These are phyloP conservation scores for Paraleonurus japonicus DNA, from an alignment of 257 asterid genomes.

Conservation along the genomic window DNA sequence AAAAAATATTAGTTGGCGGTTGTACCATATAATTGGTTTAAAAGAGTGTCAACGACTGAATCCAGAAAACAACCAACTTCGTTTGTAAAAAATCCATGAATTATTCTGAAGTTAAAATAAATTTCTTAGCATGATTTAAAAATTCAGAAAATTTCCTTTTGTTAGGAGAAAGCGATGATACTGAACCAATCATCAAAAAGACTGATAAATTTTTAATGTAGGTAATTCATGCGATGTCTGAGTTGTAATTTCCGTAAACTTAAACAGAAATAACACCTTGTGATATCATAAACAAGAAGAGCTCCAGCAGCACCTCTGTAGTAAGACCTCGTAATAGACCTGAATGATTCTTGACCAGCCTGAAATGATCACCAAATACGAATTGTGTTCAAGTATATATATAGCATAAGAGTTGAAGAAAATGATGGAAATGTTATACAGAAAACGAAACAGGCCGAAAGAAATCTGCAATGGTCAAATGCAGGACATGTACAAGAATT, in stretches of 20 bases:
- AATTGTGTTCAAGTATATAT: not conserved
- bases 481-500: not conserved
- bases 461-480: not conserved
- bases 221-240: not conserved
- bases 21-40: too few species aligned
- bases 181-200: not conserved
- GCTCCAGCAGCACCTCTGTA: constrained; percentile 93
- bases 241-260: not conserved
- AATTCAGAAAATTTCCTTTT: not conserved
- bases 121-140: not conserved
- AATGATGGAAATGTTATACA: not conserved
- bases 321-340: constrained; percentile 82
- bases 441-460: not conserved
- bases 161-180: not conserved
- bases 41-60: not conserved
- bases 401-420: not conserved
- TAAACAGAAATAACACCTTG: constrained; percentile 46
- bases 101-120: not conserved
- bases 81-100: not conserved
- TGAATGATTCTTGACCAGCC: constrained; percentile 90
- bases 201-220: not conserved
- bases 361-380: constrained; percentile 17
- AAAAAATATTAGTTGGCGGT: too few species aligned
- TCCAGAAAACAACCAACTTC: not conserved
- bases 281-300: constrained; percentile 77